Evolutionary conservation across 2,329 filamentous ascomycete genomes (phyloP).

Genomic region (Lomentospora prolificans): DNA sequence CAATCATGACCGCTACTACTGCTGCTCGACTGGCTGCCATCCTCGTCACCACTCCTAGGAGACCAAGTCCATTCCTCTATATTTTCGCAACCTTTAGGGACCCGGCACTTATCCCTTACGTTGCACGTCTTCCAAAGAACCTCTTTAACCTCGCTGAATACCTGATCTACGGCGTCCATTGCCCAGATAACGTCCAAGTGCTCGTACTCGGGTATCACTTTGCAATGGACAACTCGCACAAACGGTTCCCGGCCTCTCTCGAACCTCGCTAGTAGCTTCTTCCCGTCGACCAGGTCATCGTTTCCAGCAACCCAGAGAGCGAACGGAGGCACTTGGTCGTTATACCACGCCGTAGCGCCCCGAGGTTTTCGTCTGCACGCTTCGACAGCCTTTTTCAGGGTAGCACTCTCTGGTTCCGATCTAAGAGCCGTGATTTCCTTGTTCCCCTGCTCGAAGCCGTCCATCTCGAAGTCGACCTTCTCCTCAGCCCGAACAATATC

Average conservation of each 20-base stretch:
- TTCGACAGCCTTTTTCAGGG: slow-evolving; percentile 3
- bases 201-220: slow-evolving; percentile 79
- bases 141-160: slow-evolving; percentile 70
- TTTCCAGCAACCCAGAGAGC: slow-evolving; percentile 80
- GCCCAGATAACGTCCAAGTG: slow-evolving; percentile 95
- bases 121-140: slow-evolving; percentile 74
- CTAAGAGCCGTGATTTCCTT: slow-evolving; percentile 5
- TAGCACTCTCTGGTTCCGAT: slow-evolving; percentile 7
- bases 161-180: slow-evolving; percentile 74
- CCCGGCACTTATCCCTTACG: slow-evolving; percentile 44
- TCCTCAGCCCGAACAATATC: slow-evolving; percentile 58
- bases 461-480: slow-evolving; percentile 25
- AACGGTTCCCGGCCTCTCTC: slow-evolving; percentile 70
- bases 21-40: slow-evolving; percentile 2
- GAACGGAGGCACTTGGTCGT: slow-evolving; percentile 67
- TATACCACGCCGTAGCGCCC: slow-evolving; percentile 67
- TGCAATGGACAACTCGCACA: slow-evolving; percentile 70
- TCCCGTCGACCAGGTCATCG: slow-evolving; percentile 78
- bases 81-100: slow-evolving; percentile 54
- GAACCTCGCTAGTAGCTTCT: slow-evolving; percentile 63
- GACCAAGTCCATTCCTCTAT: slow-evolving; percentile 17
- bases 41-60: neutral
- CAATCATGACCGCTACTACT: neutral
- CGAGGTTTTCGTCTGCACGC: slow-evolving; percentile 20
- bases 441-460: slow-evolving; percentile 11